Base-by-base conservation (phyloP, 1,139 yeast genomes). In the Tardiomyces blankii region DNA sequence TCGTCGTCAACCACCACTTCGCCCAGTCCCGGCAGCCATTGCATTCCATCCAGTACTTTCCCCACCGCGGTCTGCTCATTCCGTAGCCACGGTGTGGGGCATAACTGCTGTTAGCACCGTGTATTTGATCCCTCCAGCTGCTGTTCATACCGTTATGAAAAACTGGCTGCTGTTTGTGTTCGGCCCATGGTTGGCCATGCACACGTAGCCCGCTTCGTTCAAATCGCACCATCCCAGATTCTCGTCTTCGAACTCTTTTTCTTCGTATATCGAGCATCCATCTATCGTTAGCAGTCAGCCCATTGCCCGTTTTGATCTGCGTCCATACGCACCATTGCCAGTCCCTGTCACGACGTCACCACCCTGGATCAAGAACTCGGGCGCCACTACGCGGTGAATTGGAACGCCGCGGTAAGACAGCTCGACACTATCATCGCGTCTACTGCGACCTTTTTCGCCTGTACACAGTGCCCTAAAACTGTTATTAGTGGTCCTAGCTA, bases 51-150 rank as follows among this genome's bases (percentile, higher is more conserved):
- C 8, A 72, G 52, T 1, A 75, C 73, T 45, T 61, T 67, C 1
- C 96, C 96, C 62, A 88, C 79, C 1, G 84, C 80, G 0, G 85
- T 70, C 54, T 81, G 82, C 51, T 77, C 76, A 0, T 82, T 81
- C 28, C 72, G 73, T 46, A 52, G 76, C 74, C 56, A 77, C 64
- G 49, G 74, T 12, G 54, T 48, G 6, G 51, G 50, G 12, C 48
- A 44, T 12, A 56, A 46, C 53, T 51, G 39, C 1, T 40, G 18
- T 40, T 33, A 83, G 65, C 61, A 82, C 89, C 0, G 82, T 78
- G n/a, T 78, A 73, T 1, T 50, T 51, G 32, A 56, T 54, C 32
- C 42, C 76, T 43, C 12, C 18, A 12, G 8, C 21, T 13, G 27
- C 14, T 11, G 21, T 3, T 45, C 56, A 46, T 35, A 59, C 54